These are phyloP conservation scores for Verticillium zaregamsianum DNA, from an alignment of 2,329 filamentous ascomycete species.

Conservation along the genomic window DNA sequence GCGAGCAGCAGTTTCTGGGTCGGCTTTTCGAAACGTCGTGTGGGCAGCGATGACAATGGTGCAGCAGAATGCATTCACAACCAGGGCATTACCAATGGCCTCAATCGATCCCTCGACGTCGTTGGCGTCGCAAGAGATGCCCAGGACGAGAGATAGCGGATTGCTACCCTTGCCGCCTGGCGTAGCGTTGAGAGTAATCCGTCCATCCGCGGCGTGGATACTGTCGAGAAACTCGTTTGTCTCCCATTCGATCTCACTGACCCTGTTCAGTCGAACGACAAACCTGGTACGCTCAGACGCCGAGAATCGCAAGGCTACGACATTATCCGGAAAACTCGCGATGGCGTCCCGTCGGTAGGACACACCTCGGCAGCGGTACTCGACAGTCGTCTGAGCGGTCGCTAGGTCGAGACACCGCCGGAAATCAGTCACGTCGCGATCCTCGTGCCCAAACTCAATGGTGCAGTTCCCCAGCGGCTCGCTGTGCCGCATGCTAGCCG, in stretches of 20 bases:
- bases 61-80: constrained; percentile 29
- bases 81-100: constrained; percentile 27
- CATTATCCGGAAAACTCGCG: constrained; percentile 14
- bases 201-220: constrained; percentile 18
- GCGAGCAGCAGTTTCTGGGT: constrained; percentile 21
- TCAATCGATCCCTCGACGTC: constrained; percentile 20
- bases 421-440: constrained; percentile 10
- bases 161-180: constrained; percentile 30
- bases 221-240: constrained; percentile 39
- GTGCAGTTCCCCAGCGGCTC: constrained; percentile 33
- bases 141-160: constrained; percentile 25
- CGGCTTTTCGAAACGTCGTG: constrained; percentile 30
- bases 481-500: constrained; percentile 41
- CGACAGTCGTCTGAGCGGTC: constrained; percentile 6
- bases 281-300: constrained; percentile 14
- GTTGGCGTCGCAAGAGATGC: constrained; percentile 16
- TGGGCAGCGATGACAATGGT: constrained; percentile 32
- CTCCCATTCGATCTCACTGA: constrained; percentile 37
- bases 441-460: constrained; percentile 32
- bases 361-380: constrained; percentile 10
- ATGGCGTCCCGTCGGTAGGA: constrained; percentile 15
- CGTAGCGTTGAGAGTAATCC: constrained; percentile 30
- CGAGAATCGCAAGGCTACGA: constrained; percentile 11
- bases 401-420: constrained; percentile 12
- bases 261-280: constrained; percentile 26